Evolutionary conservation across 2,329 filamentous ascomycete species (phyloP), one percentile per base, ranked within the genome.

Genomic region (Monosporascus sp.): DNA sequence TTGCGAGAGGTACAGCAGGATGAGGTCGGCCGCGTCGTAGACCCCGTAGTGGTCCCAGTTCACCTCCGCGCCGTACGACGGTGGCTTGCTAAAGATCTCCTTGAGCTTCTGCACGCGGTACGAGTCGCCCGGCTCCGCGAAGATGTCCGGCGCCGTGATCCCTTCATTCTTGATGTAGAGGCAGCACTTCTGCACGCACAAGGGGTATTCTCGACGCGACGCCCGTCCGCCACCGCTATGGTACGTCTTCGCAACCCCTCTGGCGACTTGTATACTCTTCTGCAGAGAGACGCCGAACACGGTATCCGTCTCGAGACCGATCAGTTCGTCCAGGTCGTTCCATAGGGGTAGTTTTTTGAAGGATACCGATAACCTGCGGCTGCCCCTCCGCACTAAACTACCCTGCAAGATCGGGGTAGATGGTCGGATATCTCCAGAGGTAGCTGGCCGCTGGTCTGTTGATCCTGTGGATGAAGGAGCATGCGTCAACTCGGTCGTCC

Each of bases 11-110:
- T 63, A 76, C 6, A 70, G 53, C 24, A 75, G 60, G 15, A 75
- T 65, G 8, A 76, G 58, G 37, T 70, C 72, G 11, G 74, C 74
- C 2, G 71, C 73, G 47, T 76, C 73, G 58, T 75, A 70, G 1
- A 71, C 68, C 17, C 64, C 67, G 54, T 68, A 74, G 18, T 58
- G 60, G 6, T 58, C 59, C 68, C 71, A 71, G 57, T 72, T 66
- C 43, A 74, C 50, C 49, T 70, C 65, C 37, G 68, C 68, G 51
- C 74, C 74, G 54, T 72, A 76, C 14, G 57, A 58, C 0, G 72
- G 72, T 2, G 61, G 60, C 2, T 60, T 60, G 53, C 66, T 67
- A 54, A 76, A 76, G 0, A 65, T 57, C n/a, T 68, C 65, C 52
- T 68, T 71, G 31, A 76, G 67, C 40, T 65, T 62, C 2, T 64